These are phyloP conservation scores for Omphalea diandra DNA, from an alignment of 441 rosid genomes.

Conservation along the genomic window DNA sequence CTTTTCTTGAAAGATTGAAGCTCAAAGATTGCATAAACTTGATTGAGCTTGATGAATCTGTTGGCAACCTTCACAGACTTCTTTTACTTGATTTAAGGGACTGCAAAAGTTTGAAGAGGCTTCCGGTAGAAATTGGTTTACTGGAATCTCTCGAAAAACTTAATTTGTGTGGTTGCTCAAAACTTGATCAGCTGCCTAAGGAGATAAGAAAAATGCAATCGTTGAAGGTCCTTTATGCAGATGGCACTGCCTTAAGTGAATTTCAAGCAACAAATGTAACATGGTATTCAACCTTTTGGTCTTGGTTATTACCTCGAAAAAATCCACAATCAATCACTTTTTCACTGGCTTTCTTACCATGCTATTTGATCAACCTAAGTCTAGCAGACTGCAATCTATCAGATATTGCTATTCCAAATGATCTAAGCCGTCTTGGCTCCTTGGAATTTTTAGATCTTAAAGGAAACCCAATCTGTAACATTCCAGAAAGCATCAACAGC, in stretches of 20 bases:
- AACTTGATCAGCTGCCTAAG: conserved; percentile 19
- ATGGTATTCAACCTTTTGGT: neutral
- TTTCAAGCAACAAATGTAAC: neutral
- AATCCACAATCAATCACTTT: neutral
- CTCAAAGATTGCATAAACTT: conserved; percentile 16
- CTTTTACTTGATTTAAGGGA: conserved; percentile 3
- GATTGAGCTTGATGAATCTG: conserved; percentile 15
- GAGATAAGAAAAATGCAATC: conserved; percentile 10
- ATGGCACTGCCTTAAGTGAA: conserved; percentile 12
- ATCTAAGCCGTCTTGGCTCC: conserved; percentile 16
- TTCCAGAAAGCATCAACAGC: conserved; percentile 22
- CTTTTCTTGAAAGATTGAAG: conserved; percentile 20
- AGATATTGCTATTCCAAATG: conserved; percentile 16
- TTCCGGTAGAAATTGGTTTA: conserved; percentile 16
- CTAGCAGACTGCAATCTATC: conserved; percentile 16
- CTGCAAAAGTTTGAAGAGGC: conserved; percentile 18
- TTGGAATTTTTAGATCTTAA: conserved; percentile 22
- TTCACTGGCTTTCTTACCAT: conserved; percentile 16
- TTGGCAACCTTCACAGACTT: conserved; percentile 18
- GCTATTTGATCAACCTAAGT: conserved; percentile 18
- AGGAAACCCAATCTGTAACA: conserved; percentile 14
- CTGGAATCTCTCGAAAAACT: conserved; percentile 16
- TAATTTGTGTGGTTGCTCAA: conserved; percentile 18
- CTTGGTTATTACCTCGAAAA: conserved; percentile 15
- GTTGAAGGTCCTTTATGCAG: conserved; percentile 19